Conservation (phyloP, 768 basidiomycete genomes). For the Mycena crocata region DNA sequence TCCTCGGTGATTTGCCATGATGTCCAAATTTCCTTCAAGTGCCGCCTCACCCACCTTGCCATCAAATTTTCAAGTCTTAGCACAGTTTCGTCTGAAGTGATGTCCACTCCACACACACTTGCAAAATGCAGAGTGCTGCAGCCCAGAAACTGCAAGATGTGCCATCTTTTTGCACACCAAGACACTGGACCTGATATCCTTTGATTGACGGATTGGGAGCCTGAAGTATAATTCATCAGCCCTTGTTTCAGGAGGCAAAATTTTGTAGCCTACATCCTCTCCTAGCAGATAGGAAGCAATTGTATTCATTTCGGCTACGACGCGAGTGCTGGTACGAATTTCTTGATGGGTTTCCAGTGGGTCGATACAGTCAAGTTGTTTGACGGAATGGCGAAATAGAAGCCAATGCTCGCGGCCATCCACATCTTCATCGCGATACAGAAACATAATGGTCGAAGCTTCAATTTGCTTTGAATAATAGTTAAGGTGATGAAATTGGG, state of each 20-base stretch:
- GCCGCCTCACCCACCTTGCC: background rate
- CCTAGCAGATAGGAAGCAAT: background rate
- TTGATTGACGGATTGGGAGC: too few relatives aligned
- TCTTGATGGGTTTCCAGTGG: background rate
- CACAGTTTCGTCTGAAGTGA: background rate
- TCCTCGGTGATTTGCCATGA: conserved; percentile 5
- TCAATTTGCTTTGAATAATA: background rate
- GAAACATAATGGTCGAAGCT: background rate
- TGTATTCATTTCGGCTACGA: background rate
- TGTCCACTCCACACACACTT: background rate
- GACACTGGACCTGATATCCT: background rate
- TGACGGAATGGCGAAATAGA: background rate
- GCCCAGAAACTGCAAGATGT: conserved; percentile 4
- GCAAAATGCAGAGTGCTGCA: background rate
- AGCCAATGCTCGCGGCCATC: conserved; percentile 10
- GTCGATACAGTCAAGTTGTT: background rate
- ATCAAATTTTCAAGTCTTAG: background rate
- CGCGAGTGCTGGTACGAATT: background rate
- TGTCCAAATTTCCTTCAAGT: conserved; percentile 4
- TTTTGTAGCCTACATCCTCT: background rate
- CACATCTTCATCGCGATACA: conserved; percentile 1
- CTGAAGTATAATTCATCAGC: too few relatives aligned
- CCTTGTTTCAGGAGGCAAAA: too few relatives aligned
- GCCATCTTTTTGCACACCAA: background rate
- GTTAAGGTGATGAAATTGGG: background rate